Base-by-base conservation (phyloP, 106 monocot species). In the Chionographis japonica region DNA sequence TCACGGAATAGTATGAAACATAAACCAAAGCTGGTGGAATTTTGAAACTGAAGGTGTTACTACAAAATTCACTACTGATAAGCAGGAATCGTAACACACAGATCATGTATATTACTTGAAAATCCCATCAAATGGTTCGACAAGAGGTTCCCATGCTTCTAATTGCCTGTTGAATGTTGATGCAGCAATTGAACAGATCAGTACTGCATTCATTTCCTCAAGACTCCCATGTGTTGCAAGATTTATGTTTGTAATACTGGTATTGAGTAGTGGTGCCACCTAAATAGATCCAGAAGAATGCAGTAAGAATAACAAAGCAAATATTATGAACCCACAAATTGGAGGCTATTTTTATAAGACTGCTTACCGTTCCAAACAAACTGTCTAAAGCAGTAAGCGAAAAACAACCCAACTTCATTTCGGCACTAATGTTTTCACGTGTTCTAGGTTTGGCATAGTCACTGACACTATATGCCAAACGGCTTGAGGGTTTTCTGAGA, bases 61-160 rank as follows among this genome's bases (percentile, higher is more conserved):
- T 27, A 27, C 27, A 27, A 27, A 27, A 27, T 27, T 27, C 27
- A 27, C 27, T 27, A 27, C 27, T 27, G 27, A 27, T 27, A 41
- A 62, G 38, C 50, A 62, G 9, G 5, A 1, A 46, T 46, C 46
- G 8, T 46, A 61, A 40, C 4, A 7, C 5, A 58, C 27, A 4
- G 8, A 36, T 15, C 4, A 62, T 62, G 4, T 36, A 16, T 50
- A 3, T 76, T 85, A 97, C 97, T 97, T 97, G 69, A 97, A 97
- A 69, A 97, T 97, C 19, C 92, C 97, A 85, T 97, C 97, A 70
- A 92, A 92, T 63, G 97, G 92, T 73, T 97, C 97, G 71, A 97
- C 74, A 74, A 97, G 80, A 72, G 97, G 97, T 60, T 97, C 97
- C 97, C 97, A 97, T 71, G 89, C 80, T 89, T 92, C 86, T 59